Percentiles rank a stretch among this genome's conserved stretches.
Conservation (phyloP, 208 protist genomes). For the Acanthamoeba sp. region DNA sequence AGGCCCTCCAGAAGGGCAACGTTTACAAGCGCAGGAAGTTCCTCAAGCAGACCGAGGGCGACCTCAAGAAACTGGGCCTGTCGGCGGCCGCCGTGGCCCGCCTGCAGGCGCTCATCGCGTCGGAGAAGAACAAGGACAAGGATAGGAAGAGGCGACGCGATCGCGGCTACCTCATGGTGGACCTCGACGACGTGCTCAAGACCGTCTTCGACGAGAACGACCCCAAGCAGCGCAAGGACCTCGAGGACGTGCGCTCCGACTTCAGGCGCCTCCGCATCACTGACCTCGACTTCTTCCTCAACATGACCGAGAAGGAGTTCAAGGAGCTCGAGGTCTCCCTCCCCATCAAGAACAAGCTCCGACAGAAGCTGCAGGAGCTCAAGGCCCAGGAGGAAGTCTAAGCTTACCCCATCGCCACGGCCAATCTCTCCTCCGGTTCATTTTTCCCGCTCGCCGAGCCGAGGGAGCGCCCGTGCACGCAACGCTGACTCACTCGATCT, state of each 20-base stretch:
- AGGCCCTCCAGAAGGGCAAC: background rate
- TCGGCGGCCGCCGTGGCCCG: background rate
- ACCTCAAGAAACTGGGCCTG: conserved; percentile 25
- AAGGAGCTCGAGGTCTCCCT: conserved; percentile 41
- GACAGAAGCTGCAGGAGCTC: conserved; percentile 5
- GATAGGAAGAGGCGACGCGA: conserved; percentile 13
- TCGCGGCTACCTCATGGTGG: conserved; percentile 41
- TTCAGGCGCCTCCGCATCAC: conserved; percentile 26
- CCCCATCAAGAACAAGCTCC: conserved; percentile 39
- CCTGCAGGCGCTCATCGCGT: conserved; percentile 18
- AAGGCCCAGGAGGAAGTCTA: background rate
- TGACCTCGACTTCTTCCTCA: conserved; percentile 54
- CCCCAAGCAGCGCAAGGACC: conserved; percentile 2
- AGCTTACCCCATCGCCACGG: background rate
- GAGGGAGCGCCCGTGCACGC: no score
- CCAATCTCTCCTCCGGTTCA: no score
- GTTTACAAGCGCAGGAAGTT: conserved; percentile 11
- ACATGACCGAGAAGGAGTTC: conserved; percentile 62
- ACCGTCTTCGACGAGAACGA: conserved; percentile 31
- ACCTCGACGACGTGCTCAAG: conserved; percentile 30
- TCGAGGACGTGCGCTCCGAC: conserved; percentile 11
- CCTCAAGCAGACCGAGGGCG: conserved; percentile 1
- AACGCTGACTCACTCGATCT: no score
- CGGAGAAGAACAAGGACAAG: conserved; percentile 47
- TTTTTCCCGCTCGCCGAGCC: no score